Conservation (phyloP, 805 yeast species). For the Candida rishiriensis region DNA sequence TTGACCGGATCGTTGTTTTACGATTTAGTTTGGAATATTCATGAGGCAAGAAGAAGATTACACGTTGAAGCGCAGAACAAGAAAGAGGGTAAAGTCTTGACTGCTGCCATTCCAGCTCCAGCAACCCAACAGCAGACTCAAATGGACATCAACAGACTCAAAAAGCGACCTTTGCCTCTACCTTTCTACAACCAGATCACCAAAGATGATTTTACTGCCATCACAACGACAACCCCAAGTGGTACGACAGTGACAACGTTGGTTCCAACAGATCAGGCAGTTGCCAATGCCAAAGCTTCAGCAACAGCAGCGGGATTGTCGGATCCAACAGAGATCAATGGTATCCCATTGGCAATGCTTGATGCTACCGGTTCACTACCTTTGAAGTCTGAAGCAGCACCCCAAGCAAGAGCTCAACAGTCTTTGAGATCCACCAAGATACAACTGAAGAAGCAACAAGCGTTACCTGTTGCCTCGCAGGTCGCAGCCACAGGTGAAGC, state of each 20-base stretch:
- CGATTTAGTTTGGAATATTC: constrained; percentile 91
- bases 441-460: neutral
- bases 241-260: constrained; percentile 89
- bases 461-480: neutral
- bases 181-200: constrained; percentile 91
- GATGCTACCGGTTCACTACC: constrained; percentile 73
- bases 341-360: constrained; percentile 46
- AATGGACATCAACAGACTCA: constrained; percentile 9
- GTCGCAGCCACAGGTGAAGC: neutral
- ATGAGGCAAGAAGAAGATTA: constrained; percentile 81
- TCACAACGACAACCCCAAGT: constrained; percentile 82
- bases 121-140: too few species aligned
- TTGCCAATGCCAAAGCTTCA: constrained; percentile 53
- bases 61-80: constrained; percentile 33
- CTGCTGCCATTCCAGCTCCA: neutral
- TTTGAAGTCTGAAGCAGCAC: constrained; percentile 2
- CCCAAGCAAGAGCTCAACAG: neutral
- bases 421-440: neutral
- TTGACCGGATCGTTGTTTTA: constrained; percentile 86
- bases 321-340: constrained; percentile 39
- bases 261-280: constrained; percentile 80
- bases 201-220: constrained; percentile 80
- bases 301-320: constrained; percentile 54
- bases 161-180: constrained; percentile 55
- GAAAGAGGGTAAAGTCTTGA: constrained; percentile 16